Evolutionary conservation across 2,329 filamentous ascomycete species (phyloP).

Genomic region (Alternaria sp.): DNA sequence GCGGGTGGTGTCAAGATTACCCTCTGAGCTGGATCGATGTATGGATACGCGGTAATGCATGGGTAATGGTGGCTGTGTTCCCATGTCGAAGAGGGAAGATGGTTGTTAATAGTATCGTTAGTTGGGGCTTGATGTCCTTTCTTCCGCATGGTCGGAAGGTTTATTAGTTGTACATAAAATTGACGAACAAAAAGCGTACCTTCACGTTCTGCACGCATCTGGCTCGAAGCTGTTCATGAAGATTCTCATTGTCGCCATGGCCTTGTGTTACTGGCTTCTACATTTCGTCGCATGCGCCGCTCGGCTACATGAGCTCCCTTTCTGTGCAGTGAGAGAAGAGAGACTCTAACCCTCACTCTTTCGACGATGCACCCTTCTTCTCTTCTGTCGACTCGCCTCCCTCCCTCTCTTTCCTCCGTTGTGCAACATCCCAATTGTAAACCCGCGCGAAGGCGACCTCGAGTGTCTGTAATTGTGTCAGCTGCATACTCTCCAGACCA

Average conservation of each 20-base stretch:
- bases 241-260: neutral
- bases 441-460: slow-evolving; percentile 95
- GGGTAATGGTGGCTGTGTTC: neutral
- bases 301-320: neutral
- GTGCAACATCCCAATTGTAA: slow-evolving; percentile 99
- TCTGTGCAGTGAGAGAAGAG: neutral
- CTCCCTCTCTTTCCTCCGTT: slow-evolving; percentile 90
- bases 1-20: slow-evolving; percentile 1
- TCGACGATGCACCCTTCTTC: slow-evolving; percentile 37
- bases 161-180: slow-evolving; percentile 1
- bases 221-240: neutral
- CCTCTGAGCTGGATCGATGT: neutral
- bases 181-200: neutral
- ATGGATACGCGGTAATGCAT: neutral
- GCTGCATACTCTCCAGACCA: neutral
- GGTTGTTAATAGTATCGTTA: neutral
- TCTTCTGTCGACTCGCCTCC: slow-evolving; percentile 53
- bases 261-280: neutral
- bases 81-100: neutral
- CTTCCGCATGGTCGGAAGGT: neutral
- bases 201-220: neutral
- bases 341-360: slow-evolving; percentile 14
- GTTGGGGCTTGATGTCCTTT: neutral
- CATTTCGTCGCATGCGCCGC: neutral
- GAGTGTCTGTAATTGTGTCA: slow-evolving; percentile 71